phyloP scores from a whole-genome alignment of 805 yeast genomes.

The Candida tibetensis region DNA sequence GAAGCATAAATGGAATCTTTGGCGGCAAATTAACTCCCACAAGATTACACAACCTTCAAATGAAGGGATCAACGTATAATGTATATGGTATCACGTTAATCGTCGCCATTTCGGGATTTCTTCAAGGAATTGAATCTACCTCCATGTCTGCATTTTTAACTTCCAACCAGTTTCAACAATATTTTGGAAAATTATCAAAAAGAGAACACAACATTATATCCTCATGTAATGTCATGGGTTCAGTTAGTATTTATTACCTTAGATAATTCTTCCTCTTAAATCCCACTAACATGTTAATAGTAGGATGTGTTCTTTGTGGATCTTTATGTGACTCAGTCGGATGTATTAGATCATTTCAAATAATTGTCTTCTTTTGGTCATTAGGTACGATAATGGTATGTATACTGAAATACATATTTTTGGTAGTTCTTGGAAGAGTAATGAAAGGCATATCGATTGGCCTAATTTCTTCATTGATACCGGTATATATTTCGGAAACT shows the following conservation, averaged over 20 bases:
- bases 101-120: constrained; percentile 24
- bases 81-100: constrained; percentile 7
- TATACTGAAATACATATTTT: constrained; percentile 22
- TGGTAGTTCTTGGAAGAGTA: constrained; percentile 27
- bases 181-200: constrained; percentile 18
- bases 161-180: constrained; percentile 17
- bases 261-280: too few species aligned
- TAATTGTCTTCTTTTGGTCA: constrained; percentile 26
- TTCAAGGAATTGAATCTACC: constrained; percentile 28
- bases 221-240: constrained; percentile 33
- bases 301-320: constrained; percentile 32
- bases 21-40: too few species aligned
- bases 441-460: constrained; percentile 34
- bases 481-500: constrained; percentile 32
- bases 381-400: constrained; percentile 24
- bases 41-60: background rate
- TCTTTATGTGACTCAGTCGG: constrained; percentile 28
- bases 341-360: constrained; percentile 21
- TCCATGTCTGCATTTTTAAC: constrained; percentile 21
- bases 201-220: constrained; percentile 25
- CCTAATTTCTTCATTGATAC: constrained; percentile 26
- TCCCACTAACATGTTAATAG: too few species aligned
- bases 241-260: constrained; percentile 24
- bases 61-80: constrained; percentile 3
- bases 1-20: too few species aligned